Evolutionary conservation across 2,329 filamentous ascomycete species (phyloP).

Genomic region (Colletotrichum australisinense): DNA sequence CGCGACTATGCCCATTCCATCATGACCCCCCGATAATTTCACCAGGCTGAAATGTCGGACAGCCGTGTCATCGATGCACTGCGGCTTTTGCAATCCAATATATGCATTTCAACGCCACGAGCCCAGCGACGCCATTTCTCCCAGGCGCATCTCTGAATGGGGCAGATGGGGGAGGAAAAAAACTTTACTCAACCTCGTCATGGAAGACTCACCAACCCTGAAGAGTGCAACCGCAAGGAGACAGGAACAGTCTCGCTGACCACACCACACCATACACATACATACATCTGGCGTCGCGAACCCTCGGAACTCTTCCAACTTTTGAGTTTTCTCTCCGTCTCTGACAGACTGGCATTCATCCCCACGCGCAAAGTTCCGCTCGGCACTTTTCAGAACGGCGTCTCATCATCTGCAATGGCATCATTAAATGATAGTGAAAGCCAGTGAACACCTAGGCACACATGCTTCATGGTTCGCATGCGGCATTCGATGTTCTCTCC

Average conservation of each 20-base stretch:
- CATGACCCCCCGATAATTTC: neutral
- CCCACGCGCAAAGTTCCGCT: conserved; percentile 11
- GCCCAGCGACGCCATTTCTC: neutral
- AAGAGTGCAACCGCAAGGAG: neutral
- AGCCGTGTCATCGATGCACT: neutral
- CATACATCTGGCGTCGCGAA: conserved; percentile 3
- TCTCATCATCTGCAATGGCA: conserved; percentile 5
- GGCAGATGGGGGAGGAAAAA: neutral
- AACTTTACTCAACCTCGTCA: neutral
- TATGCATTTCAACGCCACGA: neutral
- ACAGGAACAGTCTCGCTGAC: neutral
- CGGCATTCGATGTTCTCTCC: conserved; percentile 16
- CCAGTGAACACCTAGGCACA: neutral
- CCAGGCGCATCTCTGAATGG: neutral
- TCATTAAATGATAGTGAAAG: neutral
- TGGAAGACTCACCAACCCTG: neutral
- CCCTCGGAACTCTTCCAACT: conserved; percentile 22
- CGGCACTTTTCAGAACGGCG: conserved; percentile 20
- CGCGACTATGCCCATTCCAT: neutral
- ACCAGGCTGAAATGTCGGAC: neutral
- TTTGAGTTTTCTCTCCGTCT: conserved; percentile 29
- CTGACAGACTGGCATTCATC: conserved; percentile 13
- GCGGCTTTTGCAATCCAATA: neutral
- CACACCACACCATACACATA: neutral
- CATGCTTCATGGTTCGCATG: conserved; percentile 2